phyloP scores from a whole-genome alignment of 2,329 filamentous ascomycete genomes.

The Onygenales sp. region DNA sequence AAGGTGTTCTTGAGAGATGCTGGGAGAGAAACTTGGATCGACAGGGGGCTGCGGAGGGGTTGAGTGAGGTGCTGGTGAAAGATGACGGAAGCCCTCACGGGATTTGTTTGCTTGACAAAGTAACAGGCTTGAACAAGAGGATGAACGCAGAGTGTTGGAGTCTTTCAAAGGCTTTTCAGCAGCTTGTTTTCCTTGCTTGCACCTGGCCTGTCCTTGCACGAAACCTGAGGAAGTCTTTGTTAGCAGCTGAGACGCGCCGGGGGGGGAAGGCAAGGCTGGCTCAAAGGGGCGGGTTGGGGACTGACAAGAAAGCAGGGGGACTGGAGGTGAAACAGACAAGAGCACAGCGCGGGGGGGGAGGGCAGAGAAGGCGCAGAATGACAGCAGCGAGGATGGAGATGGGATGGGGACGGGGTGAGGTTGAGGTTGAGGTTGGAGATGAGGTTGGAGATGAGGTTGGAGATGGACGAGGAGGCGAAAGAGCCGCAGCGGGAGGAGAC shows the following conservation, averaged over 20 bases:
- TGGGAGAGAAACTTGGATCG: slow-evolving; percentile 9
- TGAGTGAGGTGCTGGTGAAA: not conserved
- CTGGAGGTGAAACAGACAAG: not conserved
- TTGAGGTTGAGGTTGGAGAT: not conserved
- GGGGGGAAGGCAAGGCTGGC: not conserved
- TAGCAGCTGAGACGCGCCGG: not conserved
- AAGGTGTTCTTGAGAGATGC: slow-evolving; percentile 18
- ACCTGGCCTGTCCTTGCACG: not conserved
- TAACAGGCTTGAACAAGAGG: not conserved
- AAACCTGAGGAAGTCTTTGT: slow-evolving; percentile 2
- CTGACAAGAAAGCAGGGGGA: slow-evolving; percentile 1
- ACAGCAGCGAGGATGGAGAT: not conserved
- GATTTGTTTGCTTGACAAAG: slow-evolving; percentile 1
- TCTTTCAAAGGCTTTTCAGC: not conserved
- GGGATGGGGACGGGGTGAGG: not conserved
- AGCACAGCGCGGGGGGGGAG: slow-evolving; percentile 4
- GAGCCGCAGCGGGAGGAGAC: too few species aligned
- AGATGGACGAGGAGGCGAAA: not conserved
- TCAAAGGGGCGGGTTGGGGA: not conserved
- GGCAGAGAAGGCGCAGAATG: not conserved
- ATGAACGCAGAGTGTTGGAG: not conserved
- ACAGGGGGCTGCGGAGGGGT: slow-evolving; percentile 1
- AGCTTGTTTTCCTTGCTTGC: not conserved
- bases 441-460: not conserved
- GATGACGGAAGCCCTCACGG: slow-evolving; percentile 1